A percentile compares a stretch with the other conserved stretches of the same genome.
phyloP scores from a whole-genome alignment of 345 rosid genomes.

The Dipteronia dyeriana region DNA sequence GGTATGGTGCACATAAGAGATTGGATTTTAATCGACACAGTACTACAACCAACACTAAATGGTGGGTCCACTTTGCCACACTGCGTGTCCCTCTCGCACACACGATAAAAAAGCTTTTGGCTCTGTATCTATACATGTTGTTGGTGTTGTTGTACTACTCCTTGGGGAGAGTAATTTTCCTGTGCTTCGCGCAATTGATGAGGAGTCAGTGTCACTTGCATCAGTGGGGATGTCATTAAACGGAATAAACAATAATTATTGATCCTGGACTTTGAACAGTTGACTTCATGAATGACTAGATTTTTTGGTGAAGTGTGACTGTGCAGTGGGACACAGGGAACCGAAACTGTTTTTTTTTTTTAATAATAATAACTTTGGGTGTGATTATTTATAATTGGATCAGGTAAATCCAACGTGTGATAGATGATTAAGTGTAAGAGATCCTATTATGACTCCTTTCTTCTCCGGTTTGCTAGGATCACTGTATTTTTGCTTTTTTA shows the following conservation, averaged over 20 bases:
- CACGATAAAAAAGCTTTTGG: neutral
- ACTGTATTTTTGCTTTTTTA: neutral
- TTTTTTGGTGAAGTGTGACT: neutral
- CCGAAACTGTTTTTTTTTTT: neutral
- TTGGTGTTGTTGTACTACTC: neutral
- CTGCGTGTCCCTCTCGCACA: constrained; percentile 33
- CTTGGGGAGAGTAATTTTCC: neutral
- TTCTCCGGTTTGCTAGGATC: constrained; percentile 9
- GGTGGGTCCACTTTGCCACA: constrained; percentile 31
- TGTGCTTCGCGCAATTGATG: constrained; percentile 18
- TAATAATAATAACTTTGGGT: too few species aligned
- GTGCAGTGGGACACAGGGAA: neutral
- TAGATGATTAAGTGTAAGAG: neutral
- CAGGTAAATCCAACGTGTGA: neutral
- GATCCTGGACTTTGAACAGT: neutral
- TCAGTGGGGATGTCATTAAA: neutral
- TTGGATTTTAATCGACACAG: constrained; percentile 10
- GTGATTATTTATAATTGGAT: neutral
- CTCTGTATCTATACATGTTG: too few species aligned
- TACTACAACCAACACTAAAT: constrained; percentile 21
- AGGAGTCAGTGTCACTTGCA: neutral
- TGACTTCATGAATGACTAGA: neutral
- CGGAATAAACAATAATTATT: neutral
- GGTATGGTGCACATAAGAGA: constrained; percentile 24
- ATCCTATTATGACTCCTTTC: neutral